Base-by-base conservation (phyloP, 345 rosid species). In the Luvunga scandens region DNA sequence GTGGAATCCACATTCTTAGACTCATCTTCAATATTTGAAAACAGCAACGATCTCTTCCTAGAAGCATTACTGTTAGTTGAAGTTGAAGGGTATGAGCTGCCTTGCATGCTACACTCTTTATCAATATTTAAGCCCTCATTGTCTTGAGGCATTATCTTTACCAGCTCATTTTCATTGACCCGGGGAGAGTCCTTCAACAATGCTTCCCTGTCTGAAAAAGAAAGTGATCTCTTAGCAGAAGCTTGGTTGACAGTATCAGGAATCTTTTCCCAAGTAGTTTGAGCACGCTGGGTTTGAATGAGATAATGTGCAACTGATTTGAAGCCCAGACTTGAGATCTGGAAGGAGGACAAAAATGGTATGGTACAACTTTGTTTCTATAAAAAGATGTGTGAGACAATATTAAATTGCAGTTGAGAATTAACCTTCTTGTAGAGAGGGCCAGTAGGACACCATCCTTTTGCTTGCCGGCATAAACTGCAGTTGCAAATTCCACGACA, bases 231-330 rank as follows among this genome's bases (percentile, higher is more conserved):
- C 87, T 86, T 91, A 62, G 89, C 96, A 79, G 93, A 89, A 72
- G 73, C 84, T 76, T 83, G 89, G 73, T 83, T 84, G 60, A 55
- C 10, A 25, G 70, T 78, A 13, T 83, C 86, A 12, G 80, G 70
- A 67, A 57, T 75, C 56, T 77, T 77, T 69, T 85, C 90, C 65
- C 66, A 72, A 70, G 66, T 81, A 38, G 78, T 64, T 75, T 85
- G 80, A 7, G 81, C 68, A 61, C 85, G 77, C n/a, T 63, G 71
- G 82, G 91, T 89, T 75, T 89, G 87, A 83, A 96, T 82, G 75
- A 96, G 98, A 80, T 90, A 94, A 84, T 96, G 99, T 50, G 99
- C 98, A 76, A 94, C 97, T 9, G 99, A 96, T 85, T 89, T 96
- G 90, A 81, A 96, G 75, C 97, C 99, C 80, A 92, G 75, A 21